Percentiles rank a stretch among this genome's conserved stretches.
These are phyloP conservation scores for Tripidium arundinaceum DNA, from an alignment of 202 grass and related monocot species.

Conservation along the genomic window DNA sequence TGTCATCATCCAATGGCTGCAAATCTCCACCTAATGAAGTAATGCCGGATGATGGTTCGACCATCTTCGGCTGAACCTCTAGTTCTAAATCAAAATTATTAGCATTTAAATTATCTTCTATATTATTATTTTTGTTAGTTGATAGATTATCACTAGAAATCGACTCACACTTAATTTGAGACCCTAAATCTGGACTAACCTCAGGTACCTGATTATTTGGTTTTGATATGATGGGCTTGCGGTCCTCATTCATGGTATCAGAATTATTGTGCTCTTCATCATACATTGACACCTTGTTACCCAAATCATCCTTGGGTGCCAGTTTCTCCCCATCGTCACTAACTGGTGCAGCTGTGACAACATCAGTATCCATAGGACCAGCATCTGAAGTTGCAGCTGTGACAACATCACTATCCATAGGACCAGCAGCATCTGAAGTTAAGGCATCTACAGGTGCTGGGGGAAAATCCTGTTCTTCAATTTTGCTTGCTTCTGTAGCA, in stretches of 20 bases:
- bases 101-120: conserved; percentile 99
- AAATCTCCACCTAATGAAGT: conserved; percentile 55
- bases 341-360: conserved; percentile 16
- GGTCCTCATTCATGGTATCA: conserved; percentile 43
- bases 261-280: conserved; percentile 37
- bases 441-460: conserved; percentile 4
- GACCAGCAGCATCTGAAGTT: conserved; percentile 31
- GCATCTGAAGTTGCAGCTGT: conserved; percentile 35
- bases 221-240: conserved; percentile 31
- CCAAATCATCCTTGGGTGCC: conserved; percentile 19
- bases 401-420: conserved; percentile 31
- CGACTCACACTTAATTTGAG: conserved; percentile 87
- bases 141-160: conserved; percentile 88
- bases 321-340: conserved; percentile 23
- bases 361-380: conserved; percentile 38
- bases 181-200: conserved; percentile 86
- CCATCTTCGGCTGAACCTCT: conserved; percentile 85
- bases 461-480: conserved; percentile 19
- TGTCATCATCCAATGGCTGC: conserved; percentile 68
- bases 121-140: conserved; percentile 86
- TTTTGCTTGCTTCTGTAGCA: conserved; percentile 32
- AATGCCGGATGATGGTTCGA: conserved; percentile 55
- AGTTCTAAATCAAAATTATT: conserved; percentile 99
- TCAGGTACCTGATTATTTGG: conserved; percentile 84
- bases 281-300: conserved; percentile 8